Conservation (phyloP, 306 rosid species). For the Dalbergia cultrata region DNA sequence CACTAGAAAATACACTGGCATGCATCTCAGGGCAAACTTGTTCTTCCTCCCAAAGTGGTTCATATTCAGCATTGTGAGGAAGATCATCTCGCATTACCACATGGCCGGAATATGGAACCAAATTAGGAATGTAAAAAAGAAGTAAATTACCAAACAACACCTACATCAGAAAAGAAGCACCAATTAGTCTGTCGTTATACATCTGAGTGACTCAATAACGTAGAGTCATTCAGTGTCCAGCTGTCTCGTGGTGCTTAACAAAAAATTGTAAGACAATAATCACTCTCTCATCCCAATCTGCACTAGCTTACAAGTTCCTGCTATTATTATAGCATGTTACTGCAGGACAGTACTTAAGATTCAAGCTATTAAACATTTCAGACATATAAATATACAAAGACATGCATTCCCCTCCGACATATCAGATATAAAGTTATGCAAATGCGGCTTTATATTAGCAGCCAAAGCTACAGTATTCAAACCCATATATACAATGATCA, state of each 20-base stretch:
- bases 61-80: slow-evolving; percentile 70
- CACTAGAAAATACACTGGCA: slow-evolving; percentile 71
- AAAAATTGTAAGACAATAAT: slow-evolving; percentile 16
- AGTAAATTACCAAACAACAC: slow-evolving; percentile 77
- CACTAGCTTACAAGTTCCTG: slow-evolving; percentile 9
- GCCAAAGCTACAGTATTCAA: not conserved
- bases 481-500: slow-evolving; percentile 14
- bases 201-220: not conserved
- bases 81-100: slow-evolving; percentile 51
- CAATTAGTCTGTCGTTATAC: slow-evolving; percentile 13
- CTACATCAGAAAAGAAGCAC: slow-evolving; percentile 54
- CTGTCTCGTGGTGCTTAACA: not conserved
- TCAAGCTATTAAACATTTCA: not conserved
- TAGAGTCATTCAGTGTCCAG: not conserved
- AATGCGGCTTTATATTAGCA: no score
- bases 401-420: not conserved
- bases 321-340: not conserved
- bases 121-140: slow-evolving; percentile 69
- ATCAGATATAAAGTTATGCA: no score
- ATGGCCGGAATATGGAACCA: slow-evolving; percentile 77
- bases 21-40: slow-evolving; percentile 79
- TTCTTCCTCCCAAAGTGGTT: slow-evolving; percentile 71
- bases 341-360: not conserved
- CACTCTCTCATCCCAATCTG: not conserved
- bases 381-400: not conserved